These are phyloP conservation scores for Globisporangium echinulatum DNA, from an alignment of 352 stramenopile species.

Conservation along the genomic window DNA sequence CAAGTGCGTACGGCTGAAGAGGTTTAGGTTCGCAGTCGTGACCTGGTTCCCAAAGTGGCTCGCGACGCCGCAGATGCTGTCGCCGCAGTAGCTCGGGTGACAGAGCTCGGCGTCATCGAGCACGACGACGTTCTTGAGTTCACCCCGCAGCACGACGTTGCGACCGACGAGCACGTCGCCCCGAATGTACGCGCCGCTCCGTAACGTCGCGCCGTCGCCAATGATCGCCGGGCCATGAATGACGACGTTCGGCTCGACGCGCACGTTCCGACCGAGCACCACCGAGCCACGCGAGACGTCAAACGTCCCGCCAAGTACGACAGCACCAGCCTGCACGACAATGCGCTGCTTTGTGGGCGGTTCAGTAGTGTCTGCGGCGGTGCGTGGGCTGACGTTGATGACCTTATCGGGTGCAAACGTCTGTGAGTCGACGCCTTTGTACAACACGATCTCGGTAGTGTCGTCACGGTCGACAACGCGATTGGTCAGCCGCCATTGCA, in stretches of 20 bases:
- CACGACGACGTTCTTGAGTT: constrained; percentile 70
- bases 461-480: constrained; percentile 36
- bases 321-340: constrained; percentile 34
- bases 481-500: constrained; percentile 29
- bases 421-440: constrained; percentile 34
- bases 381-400: constrained; percentile 35
- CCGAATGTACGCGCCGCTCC: constrained; percentile 60
- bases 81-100: constrained; percentile 67
- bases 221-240: constrained; percentile 78
- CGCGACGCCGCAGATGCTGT: constrained; percentile 67
- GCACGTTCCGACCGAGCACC: constrained; percentile 46
- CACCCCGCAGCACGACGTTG: constrained; percentile 54
- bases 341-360: constrained; percentile 28
- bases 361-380: constrained; percentile 7
- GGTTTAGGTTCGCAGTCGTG: constrained; percentile 66
- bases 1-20: constrained; percentile 33
- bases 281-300: constrained; percentile 70
- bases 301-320: constrained; percentile 56
- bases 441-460: constrained; percentile 44
- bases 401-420: constrained; percentile 55
- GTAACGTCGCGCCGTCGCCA: constrained; percentile 47
- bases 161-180: constrained; percentile 58
- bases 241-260: constrained; percentile 61
- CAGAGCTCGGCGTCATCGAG: constrained; percentile 69
- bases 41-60: constrained; percentile 83